Evolutionary conservation across 495 filamentous ascomycete genomes (phyloP).

Genomic region (Penicillium desertorum): DNA sequence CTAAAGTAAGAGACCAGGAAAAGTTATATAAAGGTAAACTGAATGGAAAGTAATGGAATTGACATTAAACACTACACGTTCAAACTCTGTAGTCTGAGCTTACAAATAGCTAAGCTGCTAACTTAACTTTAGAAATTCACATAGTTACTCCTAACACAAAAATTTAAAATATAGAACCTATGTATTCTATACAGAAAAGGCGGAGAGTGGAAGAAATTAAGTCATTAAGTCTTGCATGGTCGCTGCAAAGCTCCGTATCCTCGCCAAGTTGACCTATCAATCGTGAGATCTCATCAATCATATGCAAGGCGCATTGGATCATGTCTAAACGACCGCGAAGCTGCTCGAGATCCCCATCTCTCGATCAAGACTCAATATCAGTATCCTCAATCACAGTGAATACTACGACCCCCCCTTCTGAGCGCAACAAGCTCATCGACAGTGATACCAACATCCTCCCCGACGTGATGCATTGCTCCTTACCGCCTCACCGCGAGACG

Average conservation of each 20-base stretch:
- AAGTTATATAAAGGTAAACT: too few relatives aligned
- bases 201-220: background rate
- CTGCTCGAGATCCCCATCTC: conserved; percentile 39
- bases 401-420: conserved; percentile 16
- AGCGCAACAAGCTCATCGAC: conserved; percentile 32
- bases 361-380: conserved; percentile 22
- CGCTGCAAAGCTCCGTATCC: background rate
- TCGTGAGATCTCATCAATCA: conserved; percentile 11
- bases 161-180: background rate
- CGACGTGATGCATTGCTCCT: conserved; percentile 68
- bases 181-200: background rate
- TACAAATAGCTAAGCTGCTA: background rate
- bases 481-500: conserved; percentile 73
- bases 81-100: background rate
- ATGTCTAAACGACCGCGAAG: conserved; percentile 64
- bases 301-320: conserved; percentile 10
- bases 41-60: too few relatives aligned
- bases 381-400: conserved; percentile 28
- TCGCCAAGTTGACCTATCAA: conserved; percentile 25
- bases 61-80: background rate
- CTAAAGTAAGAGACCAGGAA: too few relatives aligned
- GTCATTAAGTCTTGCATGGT: background rate
- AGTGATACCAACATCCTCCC: conserved; percentile 21
- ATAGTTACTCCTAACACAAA: too few relatives aligned
- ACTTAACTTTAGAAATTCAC: background rate